Base-by-base conservation (phyloP, 2,329 filamentous ascomycete genomes). In the Fusarium sp. region DNA sequence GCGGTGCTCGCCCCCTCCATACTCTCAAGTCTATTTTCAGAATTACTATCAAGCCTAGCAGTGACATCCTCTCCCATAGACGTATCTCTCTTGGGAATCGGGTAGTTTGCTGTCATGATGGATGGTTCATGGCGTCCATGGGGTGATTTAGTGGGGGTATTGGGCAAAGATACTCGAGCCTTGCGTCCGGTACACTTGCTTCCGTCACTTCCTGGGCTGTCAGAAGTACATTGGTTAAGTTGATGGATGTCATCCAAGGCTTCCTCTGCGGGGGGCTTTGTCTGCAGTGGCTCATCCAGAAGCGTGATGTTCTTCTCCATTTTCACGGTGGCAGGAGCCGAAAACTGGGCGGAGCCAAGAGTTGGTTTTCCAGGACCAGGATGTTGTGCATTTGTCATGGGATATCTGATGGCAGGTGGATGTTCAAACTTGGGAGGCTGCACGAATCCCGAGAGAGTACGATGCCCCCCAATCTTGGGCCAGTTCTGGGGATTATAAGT, bases 261-360 rank as follows among this genome's bases (percentile, higher is more conserved):
- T 44, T 77, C 75, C 40, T 78, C 77, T 2, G 68, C 69, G 3
- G 72, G 68, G 10, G 73, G 73, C 56, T 79, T 78, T 8, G 74
- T 75, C 50, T 75, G 76, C 7, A 59, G 30, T 25, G 44, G 50
- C 25, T 68, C 65, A 14, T 63, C 33, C 6, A 39, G 4, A 14
- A 33, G 3, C 33, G 52, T 30, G n/a, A 40, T n/a, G 8, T 37
- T 37, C 20, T 47, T 37, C 13, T 56, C 25, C 33, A 15, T 30
- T 4, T 39, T 40, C 13, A 22, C 14, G n/a, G 23, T n/a, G 27
- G 25, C 6, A 20, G 39, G 25, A 19, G 13, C 37, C 9, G 19
- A n/a, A 41, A 41, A n/a, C 22, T 45, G 27, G 9, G 33, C 35
- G 40, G 43, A 23, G 20, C 22, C 13, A 9, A 30, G 19, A 10